phyloP scores from a whole-genome alignment of 2,329 filamentous ascomycete genomes.

The Diaporthe sp. region DNA sequence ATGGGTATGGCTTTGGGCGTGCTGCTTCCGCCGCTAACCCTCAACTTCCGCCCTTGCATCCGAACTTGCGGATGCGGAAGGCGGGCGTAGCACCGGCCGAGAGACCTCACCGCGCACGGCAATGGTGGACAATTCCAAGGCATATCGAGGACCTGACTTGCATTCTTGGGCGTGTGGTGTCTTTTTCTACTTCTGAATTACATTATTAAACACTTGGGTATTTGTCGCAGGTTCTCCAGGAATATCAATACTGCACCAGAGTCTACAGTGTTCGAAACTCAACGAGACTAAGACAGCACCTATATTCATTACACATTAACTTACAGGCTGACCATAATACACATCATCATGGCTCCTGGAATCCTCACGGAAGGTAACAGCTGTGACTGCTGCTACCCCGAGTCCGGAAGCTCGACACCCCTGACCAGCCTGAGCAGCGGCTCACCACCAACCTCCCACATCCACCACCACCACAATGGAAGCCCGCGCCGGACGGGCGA shows the following conservation, averaged over 20 bases:
- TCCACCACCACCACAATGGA: constrained; percentile 15
- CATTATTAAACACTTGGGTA: neutral
- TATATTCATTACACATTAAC: neutral
- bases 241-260: neutral
- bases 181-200: neutral
- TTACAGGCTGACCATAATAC: neutral
- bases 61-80: constrained; percentile 33
- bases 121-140: constrained; percentile 5
- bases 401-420: constrained; percentile 30
- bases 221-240: neutral
- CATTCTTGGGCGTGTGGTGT: neutral
- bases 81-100: constrained; percentile 19
- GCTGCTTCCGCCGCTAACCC: constrained; percentile 8
- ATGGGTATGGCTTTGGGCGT: neutral
- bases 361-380: constrained; percentile 23
- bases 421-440: constrained; percentile 34
- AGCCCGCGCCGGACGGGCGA: constrained; percentile 26
- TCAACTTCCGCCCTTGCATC: constrained; percentile 34
- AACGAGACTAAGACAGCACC: neutral
- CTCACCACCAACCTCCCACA: constrained; percentile 29
- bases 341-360: constrained; percentile 20
- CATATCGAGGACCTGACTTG: neutral
- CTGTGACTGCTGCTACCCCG: constrained; percentile 32
- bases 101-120: constrained; percentile 6
- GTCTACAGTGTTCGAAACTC: neutral